Conservation (phyloP, 2,329 filamentous ascomycete species). For the Ampelomyces quisqualis region DNA sequence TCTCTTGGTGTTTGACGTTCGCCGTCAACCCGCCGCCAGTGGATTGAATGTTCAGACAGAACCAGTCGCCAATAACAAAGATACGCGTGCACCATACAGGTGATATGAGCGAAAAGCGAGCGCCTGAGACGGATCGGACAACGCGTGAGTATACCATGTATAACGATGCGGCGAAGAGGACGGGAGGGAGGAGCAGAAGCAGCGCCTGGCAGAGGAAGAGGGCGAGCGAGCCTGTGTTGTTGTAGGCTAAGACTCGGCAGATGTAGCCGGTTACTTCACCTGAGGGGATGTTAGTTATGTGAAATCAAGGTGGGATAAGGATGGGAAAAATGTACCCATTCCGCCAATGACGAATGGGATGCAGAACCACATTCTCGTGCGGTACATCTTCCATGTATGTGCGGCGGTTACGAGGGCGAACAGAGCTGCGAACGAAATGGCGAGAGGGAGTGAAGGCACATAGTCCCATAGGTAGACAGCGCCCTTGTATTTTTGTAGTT, state of each 20-base stretch:
- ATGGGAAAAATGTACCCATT: constrained; percentile 45
- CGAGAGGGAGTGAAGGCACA: constrained; percentile 48
- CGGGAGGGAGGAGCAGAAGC: constrained; percentile 46
- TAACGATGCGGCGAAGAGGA: constrained; percentile 47
- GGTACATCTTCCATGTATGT: constrained; percentile 48
- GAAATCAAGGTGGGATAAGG: not conserved
- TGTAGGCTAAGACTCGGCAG: constrained; percentile 46
- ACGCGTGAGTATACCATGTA: constrained; percentile 48
- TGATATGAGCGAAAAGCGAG: constrained; percentile 44
- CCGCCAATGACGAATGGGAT: constrained; percentile 51
- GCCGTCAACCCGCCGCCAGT: constrained; percentile 46
- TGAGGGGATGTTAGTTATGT: constrained; percentile 18
- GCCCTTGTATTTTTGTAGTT: constrained; percentile 13
- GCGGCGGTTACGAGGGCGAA: constrained; percentile 46
- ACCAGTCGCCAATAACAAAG: constrained; percentile 56
- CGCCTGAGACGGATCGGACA: constrained; percentile 40
- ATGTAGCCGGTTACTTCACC: constrained; percentile 56
- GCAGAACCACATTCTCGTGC: constrained; percentile 50
- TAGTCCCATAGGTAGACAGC: constrained; percentile 33
- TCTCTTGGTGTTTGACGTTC: constrained; percentile 1
- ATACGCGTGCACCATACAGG: constrained; percentile 52
- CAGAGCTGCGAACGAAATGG: constrained; percentile 50
- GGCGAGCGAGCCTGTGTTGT: constrained; percentile 28
- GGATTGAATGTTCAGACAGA: constrained; percentile 54
- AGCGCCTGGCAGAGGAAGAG: constrained; percentile 44